phyloP scores from a whole-genome alignment of 2,329 filamentous ascomycete genomes.

The Nigrospora sphaerica region DNA sequence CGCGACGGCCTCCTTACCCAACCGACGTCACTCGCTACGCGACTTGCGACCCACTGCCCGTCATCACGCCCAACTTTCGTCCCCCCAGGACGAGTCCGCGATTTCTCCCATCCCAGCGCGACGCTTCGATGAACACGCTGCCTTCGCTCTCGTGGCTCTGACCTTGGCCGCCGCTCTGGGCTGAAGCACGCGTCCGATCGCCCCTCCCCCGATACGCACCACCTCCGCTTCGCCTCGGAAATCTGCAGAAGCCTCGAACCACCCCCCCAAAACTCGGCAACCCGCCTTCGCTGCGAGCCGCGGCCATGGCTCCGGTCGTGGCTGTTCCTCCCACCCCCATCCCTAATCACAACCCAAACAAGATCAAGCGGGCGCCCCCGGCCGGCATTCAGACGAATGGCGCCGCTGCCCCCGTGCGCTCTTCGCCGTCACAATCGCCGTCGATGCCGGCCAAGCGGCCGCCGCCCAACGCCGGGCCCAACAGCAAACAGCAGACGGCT shows the following conservation, averaged over 20 bases:
- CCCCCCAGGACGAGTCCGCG: neutral
- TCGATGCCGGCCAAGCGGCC: slow-evolving; percentile 49
- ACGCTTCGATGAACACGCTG: no score
- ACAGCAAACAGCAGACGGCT: slow-evolving; percentile 29
- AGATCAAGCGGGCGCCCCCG: slow-evolving; percentile 62
- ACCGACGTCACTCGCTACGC: slow-evolving; percentile 4
- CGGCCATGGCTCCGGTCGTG: slow-evolving; percentile 48
- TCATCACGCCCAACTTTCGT: neutral
- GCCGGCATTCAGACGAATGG: slow-evolving; percentile 63
- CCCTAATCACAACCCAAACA: slow-evolving; percentile 30
- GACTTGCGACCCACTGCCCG: slow-evolving; percentile 2
- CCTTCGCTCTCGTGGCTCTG: no score
- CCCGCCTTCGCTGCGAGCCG: slow-evolving; percentile 4
- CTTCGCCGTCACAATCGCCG: slow-evolving; percentile 46
- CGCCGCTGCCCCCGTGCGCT: slow-evolving; percentile 41
- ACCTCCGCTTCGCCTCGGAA: neutral
- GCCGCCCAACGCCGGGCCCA: slow-evolving; percentile 36
- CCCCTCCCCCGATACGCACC: neutral
- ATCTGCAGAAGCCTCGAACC: no score
- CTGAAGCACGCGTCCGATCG: neutral
- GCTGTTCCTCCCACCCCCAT: slow-evolving; percentile 25
- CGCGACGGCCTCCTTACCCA: neutral
- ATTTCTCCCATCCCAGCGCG: neutral
- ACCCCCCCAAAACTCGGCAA: no score
- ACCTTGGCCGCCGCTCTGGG: no score